Conservation (phyloP, 2,329 filamentous ascomycete genomes). For the Seiridium unicorne region DNA sequence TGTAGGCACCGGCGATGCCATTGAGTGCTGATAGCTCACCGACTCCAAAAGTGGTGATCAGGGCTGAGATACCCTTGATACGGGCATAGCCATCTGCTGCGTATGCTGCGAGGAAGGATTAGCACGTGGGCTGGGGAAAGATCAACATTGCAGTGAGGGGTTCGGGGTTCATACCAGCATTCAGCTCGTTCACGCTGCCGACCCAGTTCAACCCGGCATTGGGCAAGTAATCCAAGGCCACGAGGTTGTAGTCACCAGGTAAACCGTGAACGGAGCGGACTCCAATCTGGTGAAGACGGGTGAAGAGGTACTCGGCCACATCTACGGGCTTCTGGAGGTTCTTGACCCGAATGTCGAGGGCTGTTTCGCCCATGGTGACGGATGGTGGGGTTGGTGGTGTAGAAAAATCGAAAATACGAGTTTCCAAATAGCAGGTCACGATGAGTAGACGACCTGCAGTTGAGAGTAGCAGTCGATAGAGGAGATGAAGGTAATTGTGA, state of each 20-base stretch:
- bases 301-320: constrained; percentile 68
- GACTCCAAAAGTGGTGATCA: constrained; percentile 76
- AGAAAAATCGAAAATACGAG: not conserved
- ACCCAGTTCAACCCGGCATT: constrained; percentile 61
- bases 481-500: not conserved
- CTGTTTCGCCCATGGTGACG: not conserved
- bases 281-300: constrained; percentile 61
- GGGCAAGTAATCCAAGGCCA: constrained; percentile 64
- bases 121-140: not conserved
- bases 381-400: not conserved
- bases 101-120: constrained; percentile 49
- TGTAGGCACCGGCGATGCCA: constrained; percentile 71
- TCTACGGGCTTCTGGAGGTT: constrained; percentile 51
- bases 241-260: constrained; percentile 73
- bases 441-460: too few species aligned
- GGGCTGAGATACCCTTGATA: constrained; percentile 66
- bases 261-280: constrained; percentile 66
- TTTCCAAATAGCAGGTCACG: too few species aligned
- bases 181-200: constrained; percentile 70
- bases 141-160: not conserved
- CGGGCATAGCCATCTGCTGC: constrained; percentile 79
- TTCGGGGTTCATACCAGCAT: constrained; percentile 54
- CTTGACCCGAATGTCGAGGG: constrained; percentile 38
- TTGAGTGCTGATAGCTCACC: constrained; percentile 74
- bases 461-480: not conserved